These are phyloP conservation scores for Bromus sterilis DNA, from an alignment of 176 grass and related monocot genomes.

Conservation along the genomic window DNA sequence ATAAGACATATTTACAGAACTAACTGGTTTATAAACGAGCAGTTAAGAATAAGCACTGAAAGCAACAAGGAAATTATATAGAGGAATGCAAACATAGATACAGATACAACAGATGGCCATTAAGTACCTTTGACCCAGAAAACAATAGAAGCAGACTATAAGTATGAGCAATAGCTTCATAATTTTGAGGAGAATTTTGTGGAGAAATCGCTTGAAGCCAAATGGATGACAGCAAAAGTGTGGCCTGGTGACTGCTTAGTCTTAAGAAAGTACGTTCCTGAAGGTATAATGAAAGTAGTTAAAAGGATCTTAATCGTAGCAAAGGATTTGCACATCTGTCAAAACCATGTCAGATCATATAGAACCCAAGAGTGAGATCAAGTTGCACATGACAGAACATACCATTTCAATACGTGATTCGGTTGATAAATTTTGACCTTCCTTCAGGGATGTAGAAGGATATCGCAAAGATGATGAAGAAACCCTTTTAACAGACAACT, in stretches of 20 bases:
- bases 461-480: conserved; percentile 24
- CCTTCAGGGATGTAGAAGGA: conserved; percentile 39
- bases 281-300: conserved; percentile 17
- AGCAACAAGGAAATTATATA: background rate
- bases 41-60: background rate
- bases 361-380: background rate
- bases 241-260: conserved; percentile 63
- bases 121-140: conserved; percentile 70
- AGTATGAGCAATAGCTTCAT: conserved; percentile 93
- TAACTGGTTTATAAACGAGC: background rate
- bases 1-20: background rate
- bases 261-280: conserved; percentile 60
- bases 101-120: background rate
- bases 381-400: background rate
- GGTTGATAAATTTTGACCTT: conserved; percentile 30
- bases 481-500: conserved; percentile 42
- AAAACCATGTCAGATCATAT: background rate
- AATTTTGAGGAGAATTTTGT: conserved; percentile 70
- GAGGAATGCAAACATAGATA: background rate
- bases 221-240: conserved; percentile 82
- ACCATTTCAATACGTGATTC: conserved; percentile 43
- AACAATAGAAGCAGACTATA: conserved; percentile 83
- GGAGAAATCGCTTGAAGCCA: conserved; percentile 76
- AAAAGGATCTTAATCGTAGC: background rate
- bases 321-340: background rate